Evolutionary conservation across 306 rosid genomes (phyloP).

Genomic region (Crataegus laevigata): DNA sequence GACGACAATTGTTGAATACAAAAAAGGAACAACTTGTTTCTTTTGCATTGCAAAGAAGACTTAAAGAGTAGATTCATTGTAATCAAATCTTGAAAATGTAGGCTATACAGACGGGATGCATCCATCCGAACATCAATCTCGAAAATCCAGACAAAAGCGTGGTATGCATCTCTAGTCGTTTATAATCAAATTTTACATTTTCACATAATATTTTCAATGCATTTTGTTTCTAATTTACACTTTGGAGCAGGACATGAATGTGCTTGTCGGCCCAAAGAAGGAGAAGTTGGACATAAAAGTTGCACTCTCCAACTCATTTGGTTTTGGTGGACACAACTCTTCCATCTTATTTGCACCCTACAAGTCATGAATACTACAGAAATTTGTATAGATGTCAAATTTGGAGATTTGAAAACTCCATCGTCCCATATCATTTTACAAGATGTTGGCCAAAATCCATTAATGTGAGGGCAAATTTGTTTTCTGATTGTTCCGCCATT

Average conservation of each 20-base stretch:
- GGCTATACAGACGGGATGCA: slow-evolving; percentile 73
- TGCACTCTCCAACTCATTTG: slow-evolving; percentile 61
- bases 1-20: too few species aligned
- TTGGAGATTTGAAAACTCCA: not conserved
- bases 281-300: slow-evolving; percentile 64
- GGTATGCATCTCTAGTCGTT: slow-evolving; percentile 30
- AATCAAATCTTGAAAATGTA: slow-evolving; percentile 6
- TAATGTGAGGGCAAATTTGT: not conserved
- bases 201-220: too few species aligned
- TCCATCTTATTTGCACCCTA: slow-evolving; percentile 72
- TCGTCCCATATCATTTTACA: not conserved
- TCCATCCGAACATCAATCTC: slow-evolving; percentile 72
- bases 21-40: not conserved
- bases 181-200: not conserved
- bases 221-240: too few species aligned
- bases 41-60: not conserved
- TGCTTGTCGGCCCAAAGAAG: slow-evolving; percentile 60
- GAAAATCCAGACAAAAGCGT: slow-evolving; percentile 59
- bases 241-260: slow-evolving; percentile 31
- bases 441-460: not conserved
- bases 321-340: slow-evolving; percentile 74
- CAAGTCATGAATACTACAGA: slow-evolving; percentile 22
- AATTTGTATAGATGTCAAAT: not conserved
- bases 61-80: not conserved
- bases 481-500: too few species aligned